Percentiles rank a stretch among this genome's conserved stretches.
Evolutionary conservation across 2,329 filamentous ascomycete species (phyloP).

Genomic region (Purpureocillium lavendulum): DNA sequence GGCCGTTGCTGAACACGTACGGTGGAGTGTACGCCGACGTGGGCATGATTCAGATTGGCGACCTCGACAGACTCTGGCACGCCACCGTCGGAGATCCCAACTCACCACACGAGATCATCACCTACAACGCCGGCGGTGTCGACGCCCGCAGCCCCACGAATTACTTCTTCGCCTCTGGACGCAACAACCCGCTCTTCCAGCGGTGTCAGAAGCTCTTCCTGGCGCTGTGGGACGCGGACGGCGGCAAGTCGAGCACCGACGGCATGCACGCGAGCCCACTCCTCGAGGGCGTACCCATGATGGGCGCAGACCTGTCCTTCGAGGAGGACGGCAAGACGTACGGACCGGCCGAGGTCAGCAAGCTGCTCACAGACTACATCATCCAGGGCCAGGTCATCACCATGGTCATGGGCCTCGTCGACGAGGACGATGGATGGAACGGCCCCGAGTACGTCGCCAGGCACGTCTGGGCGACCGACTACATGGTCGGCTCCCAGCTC

Average conservation of each 20-base stretch:
- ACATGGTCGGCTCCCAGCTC: constrained; percentile 40
- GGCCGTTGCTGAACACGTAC: constrained; percentile 45
- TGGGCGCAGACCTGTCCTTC: constrained; percentile 14
- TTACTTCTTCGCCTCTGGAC: constrained; percentile 35
- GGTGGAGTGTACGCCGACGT: constrained; percentile 52
- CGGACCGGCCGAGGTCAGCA: constrained; percentile 27
- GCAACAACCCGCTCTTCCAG: constrained; percentile 36
- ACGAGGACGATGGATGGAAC: constrained; percentile 42
- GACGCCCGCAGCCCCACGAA: constrained; percentile 32
- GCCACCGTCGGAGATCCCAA: constrained; percentile 34
- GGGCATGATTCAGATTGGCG: constrained; percentile 47
- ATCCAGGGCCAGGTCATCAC: constrained; percentile 45
- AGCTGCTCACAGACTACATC: constrained; percentile 46
- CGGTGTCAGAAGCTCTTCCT: constrained; percentile 40
- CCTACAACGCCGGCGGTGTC: constrained; percentile 31
- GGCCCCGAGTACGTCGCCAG: constrained; percentile 41
- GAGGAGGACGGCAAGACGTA: constrained; percentile 17
- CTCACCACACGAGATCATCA: constrained; percentile 38
- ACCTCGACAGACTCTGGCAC: constrained; percentile 45
- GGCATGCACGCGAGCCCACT: constrained; percentile 40
- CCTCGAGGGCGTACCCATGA: constrained; percentile 33
- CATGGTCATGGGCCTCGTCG: constrained; percentile 42
- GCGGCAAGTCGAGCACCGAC: constrained; percentile 37
- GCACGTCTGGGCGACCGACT: constrained; percentile 41
- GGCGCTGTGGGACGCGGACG: constrained; percentile 35